These are phyloP conservation scores for Cercospora sp. DNA, from an alignment of 2,329 filamentous ascomycete species.

Conservation along the genomic window DNA sequence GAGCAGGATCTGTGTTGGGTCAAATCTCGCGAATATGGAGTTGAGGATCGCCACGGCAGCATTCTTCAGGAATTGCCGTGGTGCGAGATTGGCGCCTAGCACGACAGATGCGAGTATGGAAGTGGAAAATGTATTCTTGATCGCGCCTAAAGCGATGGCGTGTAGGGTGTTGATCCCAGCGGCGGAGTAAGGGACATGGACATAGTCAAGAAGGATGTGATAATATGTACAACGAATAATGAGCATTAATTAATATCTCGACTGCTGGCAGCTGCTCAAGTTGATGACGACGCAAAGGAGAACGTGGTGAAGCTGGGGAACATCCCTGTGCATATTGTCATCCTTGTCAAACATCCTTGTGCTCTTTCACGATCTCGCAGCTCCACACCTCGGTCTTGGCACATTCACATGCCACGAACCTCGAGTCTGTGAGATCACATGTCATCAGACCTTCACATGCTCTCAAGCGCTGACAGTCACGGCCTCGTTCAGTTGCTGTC, in stretches of 20 bases:
- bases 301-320: not conserved
- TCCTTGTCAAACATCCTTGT: not conserved
- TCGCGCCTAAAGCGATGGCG: constrained; percentile 10
- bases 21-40: constrained; percentile 30
- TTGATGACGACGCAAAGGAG: not conserved
- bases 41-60: constrained; percentile 22
- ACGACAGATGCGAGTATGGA: constrained; percentile 28
- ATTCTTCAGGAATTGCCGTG: constrained; percentile 27
- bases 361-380: not conserved
- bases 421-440: constrained; percentile 6
- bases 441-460: constrained; percentile 1
- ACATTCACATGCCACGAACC: not conserved
- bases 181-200: not conserved
- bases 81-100: constrained; percentile 19
- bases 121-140: constrained; percentile 20
- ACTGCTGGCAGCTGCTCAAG: not conserved
- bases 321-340: not conserved
- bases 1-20: constrained; percentile 26
- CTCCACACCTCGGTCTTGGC: constrained; percentile 14
- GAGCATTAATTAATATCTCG: not conserved
- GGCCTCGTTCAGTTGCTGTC: not conserved
- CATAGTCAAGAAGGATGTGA: not conserved
- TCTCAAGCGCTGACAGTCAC: not conserved
- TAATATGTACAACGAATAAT: not conserved
- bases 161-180: constrained; percentile 9